Base-by-base conservation (phyloP, 495 filamentous ascomycete species). In the Podospora conica region DNA sequence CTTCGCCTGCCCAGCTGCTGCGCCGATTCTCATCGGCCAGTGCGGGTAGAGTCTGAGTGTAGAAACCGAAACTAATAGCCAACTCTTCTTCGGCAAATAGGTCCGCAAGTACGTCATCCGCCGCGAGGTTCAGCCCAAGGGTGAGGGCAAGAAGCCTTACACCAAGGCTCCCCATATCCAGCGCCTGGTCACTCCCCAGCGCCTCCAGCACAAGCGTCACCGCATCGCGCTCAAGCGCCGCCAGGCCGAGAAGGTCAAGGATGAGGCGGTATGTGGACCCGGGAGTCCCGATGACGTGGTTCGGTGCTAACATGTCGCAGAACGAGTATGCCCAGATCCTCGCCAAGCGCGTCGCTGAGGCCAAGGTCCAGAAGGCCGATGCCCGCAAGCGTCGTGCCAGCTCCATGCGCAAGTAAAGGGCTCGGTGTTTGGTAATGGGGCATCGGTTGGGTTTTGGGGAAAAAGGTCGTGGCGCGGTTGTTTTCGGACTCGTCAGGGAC, bases 91-190 rank as follows among this genome's bases (percentile, higher is more conserved):
- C 69, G 73, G 70, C 66, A 68, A 66, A 73, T 82, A 94, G 91
- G 87, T 93, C 82, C 91, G 91, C 86, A 96, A 97, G 83, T 98
- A 96, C 86, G 95, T 98, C 79, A 97, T 98, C 78, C 96, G 95
- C 76, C 96, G 95, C 80, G 96, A 97, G 79, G 89, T 98, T 78
- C 84, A 90, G 80, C 90, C 91, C 72, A 96, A 97, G 89, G 87
- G 85, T 73, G 94, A 97, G 86, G 93, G 91, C 85, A 93, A 93
- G 88, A 89, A 90, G 83, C 80, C 93, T 68, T 97, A 98, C 87
- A 98, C 94, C 90, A 98, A 98, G 88, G 95, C 95, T 76, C 94
- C 95, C 76, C 91, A 90, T 84, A 98, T 98, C 84, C 95, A 98
- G 86, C 91, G 95, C 78, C 91, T 98, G 74, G 91, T 98, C 74